These are phyloP conservation scores for Morella rubra DNA, from an alignment of 306 rosid genomes.

Conservation along the genomic window DNA sequence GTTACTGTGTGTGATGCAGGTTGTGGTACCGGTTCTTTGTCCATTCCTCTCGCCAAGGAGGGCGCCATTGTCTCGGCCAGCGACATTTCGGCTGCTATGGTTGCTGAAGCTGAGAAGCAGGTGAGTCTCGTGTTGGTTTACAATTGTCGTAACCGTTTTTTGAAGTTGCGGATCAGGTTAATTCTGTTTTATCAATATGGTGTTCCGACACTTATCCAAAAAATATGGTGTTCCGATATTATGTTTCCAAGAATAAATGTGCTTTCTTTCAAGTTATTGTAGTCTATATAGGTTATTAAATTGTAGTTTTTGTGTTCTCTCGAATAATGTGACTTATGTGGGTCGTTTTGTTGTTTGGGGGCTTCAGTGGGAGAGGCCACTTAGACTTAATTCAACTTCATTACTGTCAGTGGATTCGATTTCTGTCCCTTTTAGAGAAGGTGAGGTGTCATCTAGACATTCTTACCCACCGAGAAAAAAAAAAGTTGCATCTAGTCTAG, in stretches of 20 bases:
- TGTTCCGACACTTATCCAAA: no score
- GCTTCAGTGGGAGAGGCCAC: conserved; percentile 5
- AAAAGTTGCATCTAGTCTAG: neutral
- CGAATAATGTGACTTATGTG: neutral
- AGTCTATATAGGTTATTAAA: no score
- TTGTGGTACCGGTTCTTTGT: conserved; percentile 90
- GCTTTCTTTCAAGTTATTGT: neutral
- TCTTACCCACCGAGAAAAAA: no score
- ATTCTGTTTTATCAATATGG: neutral
- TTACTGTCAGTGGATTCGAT: no score
- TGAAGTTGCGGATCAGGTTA: neutral
- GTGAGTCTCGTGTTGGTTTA: conserved; percentile 25
- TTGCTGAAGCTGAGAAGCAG: conserved; percentile 79
- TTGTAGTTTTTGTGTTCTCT: no score
- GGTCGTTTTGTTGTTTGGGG: neutral
- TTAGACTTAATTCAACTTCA: neutral
- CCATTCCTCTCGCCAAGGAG: conserved; percentile 84
- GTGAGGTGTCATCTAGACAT: no score
- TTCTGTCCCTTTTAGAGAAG: no score
- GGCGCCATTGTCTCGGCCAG: conserved; percentile 70
- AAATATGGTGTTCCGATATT: neutral
- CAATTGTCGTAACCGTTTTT: conserved; percentile 6
- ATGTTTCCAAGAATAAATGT: neutral
- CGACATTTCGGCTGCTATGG: conserved; percentile 92
- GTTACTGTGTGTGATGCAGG: conserved; percentile 86